Conservation (phyloP, 208 protist species). For the Porcisia deanei region DNA sequence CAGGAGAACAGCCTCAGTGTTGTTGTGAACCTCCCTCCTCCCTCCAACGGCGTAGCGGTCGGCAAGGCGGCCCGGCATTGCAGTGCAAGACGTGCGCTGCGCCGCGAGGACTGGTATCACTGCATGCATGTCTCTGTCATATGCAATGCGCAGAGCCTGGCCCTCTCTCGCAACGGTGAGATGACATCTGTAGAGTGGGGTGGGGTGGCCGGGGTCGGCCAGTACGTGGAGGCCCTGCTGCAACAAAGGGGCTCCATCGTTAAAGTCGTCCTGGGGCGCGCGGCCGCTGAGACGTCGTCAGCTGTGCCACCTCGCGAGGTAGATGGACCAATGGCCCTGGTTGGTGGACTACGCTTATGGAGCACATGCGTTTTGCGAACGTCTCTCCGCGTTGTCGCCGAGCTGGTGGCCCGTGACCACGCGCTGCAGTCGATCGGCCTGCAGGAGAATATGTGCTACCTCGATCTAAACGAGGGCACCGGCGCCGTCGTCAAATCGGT, state of each 20-base stretch:
- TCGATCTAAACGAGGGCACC: conserved; percentile 39
- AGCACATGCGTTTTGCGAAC: conserved; percentile 32
- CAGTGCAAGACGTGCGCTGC: conserved; percentile 15
- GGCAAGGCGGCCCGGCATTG: neutral
- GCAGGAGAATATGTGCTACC: conserved; percentile 32
- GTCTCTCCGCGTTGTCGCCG: conserved; percentile 30
- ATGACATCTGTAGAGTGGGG: conserved; percentile 25
- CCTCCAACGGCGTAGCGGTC: neutral
- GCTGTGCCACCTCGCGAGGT: conserved; percentile 15
- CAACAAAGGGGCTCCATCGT: conserved; percentile 15
- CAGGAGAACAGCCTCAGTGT: conserved; percentile 18
- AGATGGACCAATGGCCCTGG: conserved; percentile 29
- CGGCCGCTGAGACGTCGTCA: neutral
- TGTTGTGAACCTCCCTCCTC: conserved; percentile 10
- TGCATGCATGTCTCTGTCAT: conserved; percentile 43
- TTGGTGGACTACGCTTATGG: conserved; percentile 29
- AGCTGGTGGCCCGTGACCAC: conserved; percentile 37
- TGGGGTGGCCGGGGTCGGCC: conserved; percentile 13
- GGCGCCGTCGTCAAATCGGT: conserved; percentile 26
- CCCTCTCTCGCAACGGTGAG: conserved; percentile 33
- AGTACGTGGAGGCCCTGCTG: conserved; percentile 24
- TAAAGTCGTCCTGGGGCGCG: conserved; percentile 25
- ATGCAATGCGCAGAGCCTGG: conserved; percentile 26
- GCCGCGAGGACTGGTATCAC: conserved; percentile 38
- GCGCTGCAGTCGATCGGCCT: conserved; percentile 35